phyloP scores from a whole-genome alignment of 2,329 filamentous ascomycete genomes.

The Bretziella fagacearum region DNA sequence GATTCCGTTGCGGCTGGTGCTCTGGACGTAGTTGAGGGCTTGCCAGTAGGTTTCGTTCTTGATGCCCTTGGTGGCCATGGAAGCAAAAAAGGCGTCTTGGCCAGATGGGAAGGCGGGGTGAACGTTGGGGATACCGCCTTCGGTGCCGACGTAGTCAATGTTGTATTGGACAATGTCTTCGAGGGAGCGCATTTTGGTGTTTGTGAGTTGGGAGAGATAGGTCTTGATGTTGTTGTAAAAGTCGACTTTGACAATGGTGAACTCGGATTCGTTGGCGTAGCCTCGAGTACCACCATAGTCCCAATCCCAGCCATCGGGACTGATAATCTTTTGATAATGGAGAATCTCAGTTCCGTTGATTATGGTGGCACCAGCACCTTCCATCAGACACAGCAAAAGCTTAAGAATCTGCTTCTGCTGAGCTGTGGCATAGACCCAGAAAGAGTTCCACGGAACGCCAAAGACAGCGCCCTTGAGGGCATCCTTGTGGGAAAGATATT shows the following conservation, averaged over 20 bases:
- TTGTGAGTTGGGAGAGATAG: constrained; percentile 45
- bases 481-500: constrained; percentile 35
- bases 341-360: constrained; percentile 55
- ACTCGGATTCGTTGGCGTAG: constrained; percentile 55
- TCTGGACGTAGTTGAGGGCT: constrained; percentile 44
- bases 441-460: constrained; percentile 53
- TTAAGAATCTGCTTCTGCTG: constrained; percentile 39
- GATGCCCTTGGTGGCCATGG: constrained; percentile 40
- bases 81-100: constrained; percentile 53
- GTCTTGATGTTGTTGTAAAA: constrained; percentile 45
- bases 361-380: constrained; percentile 45
- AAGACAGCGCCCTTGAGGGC: constrained; percentile 46
- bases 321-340: constrained; percentile 43
- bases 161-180: constrained; percentile 52
- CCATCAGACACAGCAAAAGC: constrained; percentile 27
- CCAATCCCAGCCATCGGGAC: constrained; percentile 57
- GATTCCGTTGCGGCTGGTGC: constrained; percentile 47
- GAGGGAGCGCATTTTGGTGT: constrained; percentile 41
- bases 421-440: constrained; percentile 45
- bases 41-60: constrained; percentile 50
- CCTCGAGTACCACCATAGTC: constrained; percentile 46
- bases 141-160: constrained; percentile 43
- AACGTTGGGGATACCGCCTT: constrained; percentile 43
- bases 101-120: constrained; percentile 51
- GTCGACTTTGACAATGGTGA: constrained; percentile 54